Conservation (phyloP, 371 early-diverging fungal genomes). For the Thermomucor indicae-seudaticae region DNA sequence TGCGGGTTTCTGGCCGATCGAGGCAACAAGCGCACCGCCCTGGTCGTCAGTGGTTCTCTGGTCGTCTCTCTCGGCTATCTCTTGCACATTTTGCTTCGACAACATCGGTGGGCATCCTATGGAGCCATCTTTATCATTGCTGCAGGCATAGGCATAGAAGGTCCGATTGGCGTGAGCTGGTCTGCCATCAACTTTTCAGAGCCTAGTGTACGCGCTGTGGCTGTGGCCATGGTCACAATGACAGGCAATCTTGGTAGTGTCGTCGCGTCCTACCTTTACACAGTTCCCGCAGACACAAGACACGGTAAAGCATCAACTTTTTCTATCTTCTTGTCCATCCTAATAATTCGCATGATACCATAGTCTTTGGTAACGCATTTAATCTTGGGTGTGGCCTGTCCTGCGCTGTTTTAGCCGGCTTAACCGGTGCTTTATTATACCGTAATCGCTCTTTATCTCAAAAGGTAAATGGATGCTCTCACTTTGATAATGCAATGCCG, state of each 20-base stretch:
- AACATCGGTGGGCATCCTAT: slow-evolving; percentile 6
- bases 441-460: no score
- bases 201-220: slow-evolving; percentile 24
- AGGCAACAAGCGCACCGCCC: slow-evolving; percentile 5
- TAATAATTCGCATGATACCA: not conserved
- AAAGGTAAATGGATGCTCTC: no score
- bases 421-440: not conserved
- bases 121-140: slow-evolving; percentile 12
- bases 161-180: slow-evolving; percentile 26
- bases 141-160: slow-evolving; percentile 14
- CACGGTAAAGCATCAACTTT: slow-evolving; percentile 11
- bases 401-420: not conserved
- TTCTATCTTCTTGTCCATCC: no score
- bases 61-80: slow-evolving; percentile 10
- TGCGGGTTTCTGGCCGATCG: slow-evolving; percentile 16
- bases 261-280: slow-evolving; percentile 30
- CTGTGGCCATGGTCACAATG: slow-evolving; percentile 32
- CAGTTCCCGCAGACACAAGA: slow-evolving; percentile 13
- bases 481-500: no score
- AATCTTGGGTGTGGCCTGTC: slow-evolving; percentile 5
- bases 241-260: slow-evolving; percentile 34
- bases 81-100: slow-evolving; percentile 5
- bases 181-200: slow-evolving; percentile 29
- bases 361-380: slow-evolving; percentile 16
- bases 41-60: slow-evolving; percentile 10